Evolutionary conservation across 202 grass and related monocot species (phyloP).

Genomic region (Zoysia matrella): DNA sequence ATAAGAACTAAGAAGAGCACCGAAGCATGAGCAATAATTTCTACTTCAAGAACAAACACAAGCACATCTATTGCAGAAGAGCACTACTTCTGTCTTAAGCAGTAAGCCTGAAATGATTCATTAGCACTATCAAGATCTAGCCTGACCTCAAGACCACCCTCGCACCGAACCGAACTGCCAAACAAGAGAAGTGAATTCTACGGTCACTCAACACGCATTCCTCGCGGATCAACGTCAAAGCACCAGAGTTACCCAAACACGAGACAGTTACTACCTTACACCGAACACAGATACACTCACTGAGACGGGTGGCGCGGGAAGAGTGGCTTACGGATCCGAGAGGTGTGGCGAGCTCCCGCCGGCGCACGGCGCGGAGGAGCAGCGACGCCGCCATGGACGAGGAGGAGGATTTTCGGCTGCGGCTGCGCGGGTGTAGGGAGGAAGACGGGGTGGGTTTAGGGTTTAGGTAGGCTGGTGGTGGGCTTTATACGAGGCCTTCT

Average conservation of each 20-base stretch:
- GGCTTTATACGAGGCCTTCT: conserved; percentile 1
- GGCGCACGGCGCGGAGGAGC: too few relatives aligned
- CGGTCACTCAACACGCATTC: too few relatives aligned
- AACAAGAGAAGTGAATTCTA: neutral
- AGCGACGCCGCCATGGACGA: too few relatives aligned
- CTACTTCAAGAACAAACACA: neutral
- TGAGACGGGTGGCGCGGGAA: too few relatives aligned
- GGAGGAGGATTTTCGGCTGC: too few relatives aligned
- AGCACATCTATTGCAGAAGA: neutral
- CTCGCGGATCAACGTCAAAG: neutral
- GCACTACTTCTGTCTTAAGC: neutral
- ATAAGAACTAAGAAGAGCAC: too few relatives aligned
- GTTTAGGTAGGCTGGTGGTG: neutral
- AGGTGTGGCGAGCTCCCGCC: too few relatives aligned
- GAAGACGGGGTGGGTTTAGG: too few relatives aligned
- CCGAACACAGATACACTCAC: too few relatives aligned
- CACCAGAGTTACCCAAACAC: neutral
- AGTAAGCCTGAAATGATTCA: neutral
- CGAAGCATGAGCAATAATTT: neutral
- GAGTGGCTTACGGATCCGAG: too few relatives aligned
- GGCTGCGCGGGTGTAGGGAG: too few relatives aligned
- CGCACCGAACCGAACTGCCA: neutral
- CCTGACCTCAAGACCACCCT: neutral
- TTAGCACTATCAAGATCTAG: neutral
- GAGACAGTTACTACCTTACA: neutral